Percentiles rank a stretch among this genome's conserved stretches.
phyloP scores from a whole-genome alignment of 768 basidiomycete species.

The Hemileccinum impolitum region DNA sequence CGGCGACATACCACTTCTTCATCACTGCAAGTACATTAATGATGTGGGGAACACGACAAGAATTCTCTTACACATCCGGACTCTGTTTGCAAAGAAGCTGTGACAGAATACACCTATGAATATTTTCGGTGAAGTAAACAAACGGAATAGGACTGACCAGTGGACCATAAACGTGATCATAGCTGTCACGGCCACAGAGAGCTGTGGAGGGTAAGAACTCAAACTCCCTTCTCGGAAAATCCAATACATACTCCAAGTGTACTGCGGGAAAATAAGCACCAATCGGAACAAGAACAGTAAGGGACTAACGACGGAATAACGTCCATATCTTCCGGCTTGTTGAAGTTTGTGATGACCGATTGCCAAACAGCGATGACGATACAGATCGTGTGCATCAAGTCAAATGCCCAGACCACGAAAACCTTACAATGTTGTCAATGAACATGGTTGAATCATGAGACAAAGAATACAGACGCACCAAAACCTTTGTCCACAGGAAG shows the following conservation, averaged over 20 bases:
- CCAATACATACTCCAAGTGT: slow-evolving; percentile 25
- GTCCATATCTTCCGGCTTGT: slow-evolving; percentile 26
- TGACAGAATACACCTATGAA: neutral
- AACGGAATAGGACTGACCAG: slow-evolving; percentile 17
- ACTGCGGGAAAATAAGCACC: slow-evolving; percentile 7
- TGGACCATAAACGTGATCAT: slow-evolving; percentile 32
- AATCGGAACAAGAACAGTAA: fast-evolving
- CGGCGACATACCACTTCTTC: slow-evolving; percentile 32
- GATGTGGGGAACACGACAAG: neutral
- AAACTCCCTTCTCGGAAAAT: neutral
- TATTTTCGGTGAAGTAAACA: neutral
- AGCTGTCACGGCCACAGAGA: slow-evolving; percentile 32
- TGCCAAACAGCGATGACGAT: slow-evolving; percentile 27
- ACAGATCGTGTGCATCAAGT: slow-evolving; percentile 28
- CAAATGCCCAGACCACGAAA: slow-evolving; percentile 26
- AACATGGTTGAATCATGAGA: neutral
- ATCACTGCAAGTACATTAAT: slow-evolving; percentile 23
- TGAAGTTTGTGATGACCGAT: slow-evolving; percentile 24
- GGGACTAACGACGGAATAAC: slow-evolving; percentile 26
- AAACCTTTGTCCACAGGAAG: slow-evolving; percentile 21
- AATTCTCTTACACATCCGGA: slow-evolving; percentile 31
- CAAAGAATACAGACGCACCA: slow-evolving; percentile 15
- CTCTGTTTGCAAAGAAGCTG: slow-evolving; percentile 34
- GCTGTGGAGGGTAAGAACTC: slow-evolving; percentile 13
- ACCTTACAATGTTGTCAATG: slow-evolving; percentile 14